Base-by-base conservation (phyloP, 768 basidiomycete genomes). In the Postia placenta region DNA sequence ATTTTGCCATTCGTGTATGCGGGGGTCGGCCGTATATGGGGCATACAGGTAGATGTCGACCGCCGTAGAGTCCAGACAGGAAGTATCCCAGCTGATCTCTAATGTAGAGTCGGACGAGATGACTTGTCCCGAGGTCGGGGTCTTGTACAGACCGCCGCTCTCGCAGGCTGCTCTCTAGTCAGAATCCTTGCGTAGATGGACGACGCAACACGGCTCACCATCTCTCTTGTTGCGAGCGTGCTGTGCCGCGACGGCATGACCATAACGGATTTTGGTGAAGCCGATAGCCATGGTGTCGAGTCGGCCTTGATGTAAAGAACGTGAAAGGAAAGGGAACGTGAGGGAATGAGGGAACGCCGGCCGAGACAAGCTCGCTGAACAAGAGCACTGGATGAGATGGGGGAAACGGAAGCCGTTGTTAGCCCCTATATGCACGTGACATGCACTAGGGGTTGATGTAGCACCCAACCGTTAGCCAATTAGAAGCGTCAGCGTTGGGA, bases 1-100 rank as follows among this genome's bases (percentile, higher is more conserved):
- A 26, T 64, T 64, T 36, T 73, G 52, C 81, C 82, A 91, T 35
- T 73, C 65, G 48, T 87, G 78, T 40, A 87, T 66, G 41, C 69
- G 72, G 3, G 76, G 65, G 30, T 49, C 61, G 26, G 55, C 47
- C 1, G 69, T 60, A 25, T 64, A 60, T 0, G 83, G 79, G 0
- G 79, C 78, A 55, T 76, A 76, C 45, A 90, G 76, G 55, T 82
- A 81, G 60, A 91, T 83, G 66, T 89, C 85, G 60, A 84, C 70
- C 30, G 70, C 68, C 1, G 59, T 50, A 22, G 77, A 67, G 25
- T 60, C 44, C 47, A 85, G 58, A 64, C 85, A 87, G 28, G 78
- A 67, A 0, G 76, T 64, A 60, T 87, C 74, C 88, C 88, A 90
- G 39, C 73, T 56, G 52, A 90, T 74, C 43, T 71, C 68, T 54